Percentiles rank a stretch among this genome's conserved stretches.
phyloP scores from a whole-genome alignment of 2,329 filamentous ascomycete genomes.

The Leptosphaerulina australis region DNA sequence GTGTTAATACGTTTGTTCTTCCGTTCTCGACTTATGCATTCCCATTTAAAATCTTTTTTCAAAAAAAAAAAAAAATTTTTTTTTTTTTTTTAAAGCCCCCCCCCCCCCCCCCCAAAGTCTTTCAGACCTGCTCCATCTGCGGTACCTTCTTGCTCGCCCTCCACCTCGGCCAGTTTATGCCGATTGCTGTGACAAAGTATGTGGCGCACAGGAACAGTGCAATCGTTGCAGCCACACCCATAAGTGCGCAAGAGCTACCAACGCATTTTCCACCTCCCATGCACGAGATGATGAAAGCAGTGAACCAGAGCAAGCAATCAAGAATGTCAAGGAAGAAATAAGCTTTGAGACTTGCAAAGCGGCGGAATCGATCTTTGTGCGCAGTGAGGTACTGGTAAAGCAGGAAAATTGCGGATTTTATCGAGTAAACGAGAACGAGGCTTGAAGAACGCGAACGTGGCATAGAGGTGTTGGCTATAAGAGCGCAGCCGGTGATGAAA shows the following conservation, averaged over 20 bases:
- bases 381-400: constrained; percentile 50
- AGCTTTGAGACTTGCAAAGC: constrained; percentile 49
- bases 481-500: constrained; percentile 11
- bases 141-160: constrained; percentile 2
- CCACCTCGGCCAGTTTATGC: constrained; percentile 5
- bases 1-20: too few relatives aligned
- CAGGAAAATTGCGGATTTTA: constrained; percentile 51
- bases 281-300: constrained; percentile 16
- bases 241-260: constrained; percentile 11
- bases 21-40: too few relatives aligned
- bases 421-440: constrained; percentile 17
- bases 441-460: constrained; percentile 11
- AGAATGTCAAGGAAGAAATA: constrained; percentile 50
- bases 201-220: neutral
- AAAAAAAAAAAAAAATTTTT: too few relatives aligned
- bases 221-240: constrained; percentile 8
- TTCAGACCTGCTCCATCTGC: constrained; percentile 4
- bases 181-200: constrained; percentile 2
- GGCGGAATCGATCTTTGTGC: constrained; percentile 39
- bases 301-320: constrained; percentile 34
- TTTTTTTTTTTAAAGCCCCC: too few relatives aligned
- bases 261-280: constrained; percentile 11
- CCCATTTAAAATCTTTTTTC: too few relatives aligned
- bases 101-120: too few relatives aligned
- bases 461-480: constrained; percentile 14